phyloP scores from a whole-genome alignment of 768 basidiomycete species.

The Leccinum olivaceopallidum region DNA sequence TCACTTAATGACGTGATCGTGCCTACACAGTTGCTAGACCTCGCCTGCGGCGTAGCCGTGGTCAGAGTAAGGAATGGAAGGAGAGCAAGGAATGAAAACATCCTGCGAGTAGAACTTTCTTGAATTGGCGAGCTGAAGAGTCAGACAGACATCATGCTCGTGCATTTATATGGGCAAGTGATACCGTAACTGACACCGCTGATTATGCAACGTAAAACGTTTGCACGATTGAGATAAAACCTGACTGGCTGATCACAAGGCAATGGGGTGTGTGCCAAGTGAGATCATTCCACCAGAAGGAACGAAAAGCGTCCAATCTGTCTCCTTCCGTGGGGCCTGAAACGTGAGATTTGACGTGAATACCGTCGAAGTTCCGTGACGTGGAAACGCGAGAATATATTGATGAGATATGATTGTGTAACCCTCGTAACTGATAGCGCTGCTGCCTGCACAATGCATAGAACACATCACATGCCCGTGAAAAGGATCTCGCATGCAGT shows the following conservation, averaged over 20 bases:
- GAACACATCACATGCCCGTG: background rate
- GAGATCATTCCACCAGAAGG: background rate
- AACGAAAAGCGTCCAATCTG: background rate
- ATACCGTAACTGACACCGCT: background rate
- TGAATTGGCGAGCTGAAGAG: background rate
- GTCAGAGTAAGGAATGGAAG: slow-evolving; percentile 20
- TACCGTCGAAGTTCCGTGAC: background rate
- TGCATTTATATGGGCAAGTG: background rate
- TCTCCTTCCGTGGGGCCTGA: background rate
- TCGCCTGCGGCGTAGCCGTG: slow-evolving; percentile 17
- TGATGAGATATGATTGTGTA: background rate
- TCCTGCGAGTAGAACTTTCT: slow-evolving; percentile 6
- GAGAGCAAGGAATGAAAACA: slow-evolving; percentile 12
- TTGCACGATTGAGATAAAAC: background rate
- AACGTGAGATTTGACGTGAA: background rate
- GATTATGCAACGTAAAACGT: background rate
- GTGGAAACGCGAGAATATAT: background rate
- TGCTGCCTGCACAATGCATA: background rate
- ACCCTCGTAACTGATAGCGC: background rate
- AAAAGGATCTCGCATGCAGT: background rate
- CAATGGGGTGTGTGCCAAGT: background rate
- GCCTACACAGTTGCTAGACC: slow-evolving; percentile 41
- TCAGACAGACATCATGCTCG: slow-evolving; percentile 1
- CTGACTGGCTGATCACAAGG: background rate
- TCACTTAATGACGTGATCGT: slow-evolving; percentile 55